Evolutionary conservation across 257 asterid genomes (phyloP).

Genomic region (Asclepias syriaca): DNA sequence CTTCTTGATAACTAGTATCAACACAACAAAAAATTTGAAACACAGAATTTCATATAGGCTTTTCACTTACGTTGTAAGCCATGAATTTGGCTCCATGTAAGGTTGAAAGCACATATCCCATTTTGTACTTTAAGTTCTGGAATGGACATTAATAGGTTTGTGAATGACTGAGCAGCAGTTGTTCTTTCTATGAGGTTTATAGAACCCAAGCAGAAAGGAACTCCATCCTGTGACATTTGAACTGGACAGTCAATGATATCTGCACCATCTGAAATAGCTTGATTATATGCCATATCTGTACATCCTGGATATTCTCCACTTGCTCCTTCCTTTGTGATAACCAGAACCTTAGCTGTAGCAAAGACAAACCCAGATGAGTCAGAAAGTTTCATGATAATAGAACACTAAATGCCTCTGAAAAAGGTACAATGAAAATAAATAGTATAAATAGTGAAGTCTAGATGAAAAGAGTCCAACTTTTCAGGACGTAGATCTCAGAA

Average conservation of each 20-base stretch:
- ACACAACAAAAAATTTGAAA: neutral
- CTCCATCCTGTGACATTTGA: conserved; percentile 61
- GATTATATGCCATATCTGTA: conserved; percentile 51
- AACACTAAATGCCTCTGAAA: neutral
- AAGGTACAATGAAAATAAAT: neutral
- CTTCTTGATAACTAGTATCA: neutral
- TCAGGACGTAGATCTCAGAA: conserved; percentile 13
- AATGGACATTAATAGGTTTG: conserved; percentile 25
- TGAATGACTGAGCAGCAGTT: conserved; percentile 36
- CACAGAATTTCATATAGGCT: neutral
- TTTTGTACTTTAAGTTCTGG: conserved; percentile 36
- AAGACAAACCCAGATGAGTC: conserved; percentile 6
- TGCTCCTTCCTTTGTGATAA: conserved; percentile 77
- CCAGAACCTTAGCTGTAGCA: conserved; percentile 42
- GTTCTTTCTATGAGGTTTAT: conserved; percentile 57
- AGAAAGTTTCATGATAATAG: neutral
- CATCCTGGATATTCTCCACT: conserved; percentile 85
- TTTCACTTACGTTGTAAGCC: conserved; percentile 47
- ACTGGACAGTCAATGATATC: conserved; percentile 80
- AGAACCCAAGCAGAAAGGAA: conserved; percentile 74
- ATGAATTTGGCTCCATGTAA: conserved; percentile 65
- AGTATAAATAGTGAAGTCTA: neutral
- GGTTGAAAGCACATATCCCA: conserved; percentile 58
- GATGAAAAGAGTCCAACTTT: neutral
- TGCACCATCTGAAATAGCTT: conserved; percentile 67